Evolutionary conservation across 495 filamentous ascomycete species (phyloP).

Genomic region (Aspergillus wentii): DNA sequence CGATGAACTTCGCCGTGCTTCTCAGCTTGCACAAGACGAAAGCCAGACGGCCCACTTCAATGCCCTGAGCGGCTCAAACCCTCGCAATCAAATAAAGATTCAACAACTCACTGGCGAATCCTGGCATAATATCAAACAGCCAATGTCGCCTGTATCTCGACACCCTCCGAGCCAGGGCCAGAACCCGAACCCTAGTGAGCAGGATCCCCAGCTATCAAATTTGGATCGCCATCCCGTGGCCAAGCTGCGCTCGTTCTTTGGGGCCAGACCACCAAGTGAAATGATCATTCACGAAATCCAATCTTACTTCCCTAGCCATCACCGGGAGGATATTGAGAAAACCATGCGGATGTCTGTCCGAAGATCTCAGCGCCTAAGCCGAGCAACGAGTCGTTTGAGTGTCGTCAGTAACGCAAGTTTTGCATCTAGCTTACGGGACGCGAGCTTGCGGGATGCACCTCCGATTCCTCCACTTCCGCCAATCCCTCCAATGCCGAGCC

Average conservation of each 20-base stretch:
- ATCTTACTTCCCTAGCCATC: conserved; percentile 95
- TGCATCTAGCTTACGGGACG: conserved; percentile 81
- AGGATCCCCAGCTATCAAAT: conserved; percentile 33
- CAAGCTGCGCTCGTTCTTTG: conserved; percentile 75
- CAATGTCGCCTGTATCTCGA: conserved; percentile 71
- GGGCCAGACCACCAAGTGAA: conserved; percentile 88
- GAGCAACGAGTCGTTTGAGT: conserved; percentile 84
- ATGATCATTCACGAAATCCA: conserved; percentile 93
- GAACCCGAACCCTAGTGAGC: conserved; percentile 52
- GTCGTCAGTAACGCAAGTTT: conserved; percentile 92
- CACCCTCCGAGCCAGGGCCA: too few relatives aligned
- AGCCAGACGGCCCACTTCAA: conserved; percentile 65
- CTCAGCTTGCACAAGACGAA: conserved; percentile 78
- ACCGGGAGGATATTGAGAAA: conserved; percentile 85
- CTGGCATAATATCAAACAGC: conserved; percentile 76
- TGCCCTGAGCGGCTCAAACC: conserved; percentile 56
- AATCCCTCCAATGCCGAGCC: too few relatives aligned
- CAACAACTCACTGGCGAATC: conserved; percentile 80
- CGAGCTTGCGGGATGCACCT: conserved; percentile 52
- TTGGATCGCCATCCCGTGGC: conserved; percentile 46
- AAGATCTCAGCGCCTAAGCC: conserved; percentile 83
- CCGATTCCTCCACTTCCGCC: too few relatives aligned
- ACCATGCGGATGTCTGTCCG: conserved; percentile 88
- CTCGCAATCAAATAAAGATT: conserved; percentile 69
- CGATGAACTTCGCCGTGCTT: conserved; percentile 74